Conservation (phyloP, 345 rosid species). For the Gossypium ekmanianum region DNA sequence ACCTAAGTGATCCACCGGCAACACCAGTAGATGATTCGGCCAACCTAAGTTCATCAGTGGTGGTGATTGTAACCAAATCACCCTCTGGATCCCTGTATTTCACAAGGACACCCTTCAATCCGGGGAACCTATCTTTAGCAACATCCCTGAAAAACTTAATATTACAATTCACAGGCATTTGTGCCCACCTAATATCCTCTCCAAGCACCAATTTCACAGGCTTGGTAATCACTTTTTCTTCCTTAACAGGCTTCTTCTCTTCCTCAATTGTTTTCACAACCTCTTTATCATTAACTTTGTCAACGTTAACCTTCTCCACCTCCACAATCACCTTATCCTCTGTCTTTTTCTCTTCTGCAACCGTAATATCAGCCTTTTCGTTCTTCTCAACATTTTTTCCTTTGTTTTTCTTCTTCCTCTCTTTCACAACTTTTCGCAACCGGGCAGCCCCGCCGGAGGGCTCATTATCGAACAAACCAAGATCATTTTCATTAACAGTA, state of each 20-base stretch:
- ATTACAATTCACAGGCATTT: conserved; percentile 59
- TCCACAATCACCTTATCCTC: conserved; percentile 51
- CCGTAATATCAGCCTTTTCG: conserved; percentile 28
- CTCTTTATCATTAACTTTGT: conserved; percentile 52
- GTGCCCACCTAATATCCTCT: conserved; percentile 94
- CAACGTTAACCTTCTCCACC: conserved; percentile 28
- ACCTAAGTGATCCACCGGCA: conserved; percentile 59
- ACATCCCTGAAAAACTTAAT: conserved; percentile 71
- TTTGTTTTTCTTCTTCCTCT: conserved; percentile 63
- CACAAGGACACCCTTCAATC: conserved; percentile 69
- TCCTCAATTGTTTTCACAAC: conserved; percentile 46
- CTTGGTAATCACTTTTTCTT: conserved; percentile 52
- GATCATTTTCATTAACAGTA: conserved; percentile 56
- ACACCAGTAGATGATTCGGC: conserved; percentile 52
- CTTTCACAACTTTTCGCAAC: conserved; percentile 53
- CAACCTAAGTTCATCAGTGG: conserved; percentile 70
- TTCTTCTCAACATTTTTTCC: conserved; percentile 28
- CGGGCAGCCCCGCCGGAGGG: conserved; percentile 37
- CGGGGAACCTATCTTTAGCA: conserved; percentile 72
- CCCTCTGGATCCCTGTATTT: conserved; percentile 90
- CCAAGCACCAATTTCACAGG: conserved; percentile 82
- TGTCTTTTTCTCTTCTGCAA: conserved; percentile 30
- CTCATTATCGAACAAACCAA: conserved; percentile 43
- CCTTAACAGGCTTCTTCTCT: conserved; percentile 45
- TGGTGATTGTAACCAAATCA: conserved; percentile 87